Percentiles rank a stretch among this genome's conserved stretches.
Conservation (phyloP, 306 rosid genomes). For the Cyclanthera cordifolia region DNA sequence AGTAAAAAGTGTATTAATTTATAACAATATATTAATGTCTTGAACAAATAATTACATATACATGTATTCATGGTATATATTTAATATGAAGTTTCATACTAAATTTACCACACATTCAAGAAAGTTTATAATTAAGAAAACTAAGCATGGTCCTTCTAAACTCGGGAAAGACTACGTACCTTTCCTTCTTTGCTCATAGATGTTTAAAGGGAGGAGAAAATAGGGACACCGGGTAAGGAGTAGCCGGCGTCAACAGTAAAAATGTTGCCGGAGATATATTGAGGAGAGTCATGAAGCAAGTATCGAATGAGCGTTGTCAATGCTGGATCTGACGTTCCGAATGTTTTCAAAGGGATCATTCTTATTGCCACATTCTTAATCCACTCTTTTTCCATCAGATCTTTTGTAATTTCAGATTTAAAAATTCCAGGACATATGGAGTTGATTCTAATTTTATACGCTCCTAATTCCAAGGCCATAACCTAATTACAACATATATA, state of each 20-base stretch:
- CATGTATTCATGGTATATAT: too few relatives aligned
- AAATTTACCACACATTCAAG: too few relatives aligned
- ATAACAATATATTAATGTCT: too few relatives aligned
- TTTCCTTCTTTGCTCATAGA: too few relatives aligned
- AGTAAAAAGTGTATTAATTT: too few relatives aligned
- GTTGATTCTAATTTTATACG: constrained; percentile 62
- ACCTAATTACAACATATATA: constrained; percentile 30
- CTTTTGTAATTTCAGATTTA: constrained; percentile 64
- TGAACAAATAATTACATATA: too few relatives aligned
- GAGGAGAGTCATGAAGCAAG: constrained; percentile 63
- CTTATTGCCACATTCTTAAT: constrained; percentile 36
- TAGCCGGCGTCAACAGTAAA: constrained; percentile 58
- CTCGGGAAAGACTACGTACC: neutral
- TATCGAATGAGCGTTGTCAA: constrained; percentile 60
- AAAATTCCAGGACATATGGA: constrained; percentile 67
- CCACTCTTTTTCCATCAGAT: constrained; percentile 58
- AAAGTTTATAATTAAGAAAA: too few relatives aligned
- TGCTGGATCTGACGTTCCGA: constrained; percentile 58
- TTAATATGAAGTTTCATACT: too few relatives aligned
- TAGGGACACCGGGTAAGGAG: constrained; percentile 59
- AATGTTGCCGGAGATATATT: constrained; percentile 52
- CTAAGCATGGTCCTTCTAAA: neutral
- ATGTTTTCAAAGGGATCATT: constrained; percentile 41
- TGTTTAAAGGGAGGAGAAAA: constrained; percentile 56
- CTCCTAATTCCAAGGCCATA: constrained; percentile 76